Evolutionary conservation across 441 rosid genomes (phyloP).

Genomic region (Syzygium malaccense): DNA sequence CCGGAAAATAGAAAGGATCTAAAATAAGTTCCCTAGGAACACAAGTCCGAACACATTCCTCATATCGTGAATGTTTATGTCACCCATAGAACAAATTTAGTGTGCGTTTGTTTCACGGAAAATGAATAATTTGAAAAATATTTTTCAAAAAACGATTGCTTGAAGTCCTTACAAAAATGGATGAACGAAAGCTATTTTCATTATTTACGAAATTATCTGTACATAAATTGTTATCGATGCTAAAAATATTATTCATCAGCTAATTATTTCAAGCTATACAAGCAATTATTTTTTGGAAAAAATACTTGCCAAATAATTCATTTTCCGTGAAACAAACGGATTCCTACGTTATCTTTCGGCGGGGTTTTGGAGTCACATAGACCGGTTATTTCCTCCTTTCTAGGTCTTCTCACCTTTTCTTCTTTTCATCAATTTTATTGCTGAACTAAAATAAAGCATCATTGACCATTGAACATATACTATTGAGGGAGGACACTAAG

Average conservation of each 20-base stretch:
- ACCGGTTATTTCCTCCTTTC: not conserved
- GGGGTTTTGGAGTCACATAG: not conserved
- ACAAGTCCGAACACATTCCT: not conserved
- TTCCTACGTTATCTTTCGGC: not conserved
- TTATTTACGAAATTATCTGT: too few species aligned
- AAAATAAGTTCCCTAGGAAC: not conserved
- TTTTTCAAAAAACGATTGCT: too few species aligned
- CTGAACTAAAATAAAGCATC: not conserved
- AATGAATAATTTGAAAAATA: too few species aligned
- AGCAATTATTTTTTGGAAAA: too few species aligned
- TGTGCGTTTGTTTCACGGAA: too few species aligned
- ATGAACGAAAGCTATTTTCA: too few species aligned
- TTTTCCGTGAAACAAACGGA: too few species aligned
- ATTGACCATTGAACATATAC: not conserved
- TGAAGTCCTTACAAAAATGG: too few species aligned
- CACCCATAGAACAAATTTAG: not conserved
- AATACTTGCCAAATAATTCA: too few species aligned
- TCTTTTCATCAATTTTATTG: not conserved
- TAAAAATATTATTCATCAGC: too few species aligned
- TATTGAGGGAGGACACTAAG: not conserved
- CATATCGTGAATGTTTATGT: not conserved
- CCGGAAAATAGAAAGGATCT: not conserved
- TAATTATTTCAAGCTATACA: too few species aligned
- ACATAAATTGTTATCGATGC: too few species aligned
- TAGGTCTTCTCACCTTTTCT: not conserved